Conservation (phyloP, 2,329 filamentous ascomycete species). For the Fusarium foetens region DNA sequence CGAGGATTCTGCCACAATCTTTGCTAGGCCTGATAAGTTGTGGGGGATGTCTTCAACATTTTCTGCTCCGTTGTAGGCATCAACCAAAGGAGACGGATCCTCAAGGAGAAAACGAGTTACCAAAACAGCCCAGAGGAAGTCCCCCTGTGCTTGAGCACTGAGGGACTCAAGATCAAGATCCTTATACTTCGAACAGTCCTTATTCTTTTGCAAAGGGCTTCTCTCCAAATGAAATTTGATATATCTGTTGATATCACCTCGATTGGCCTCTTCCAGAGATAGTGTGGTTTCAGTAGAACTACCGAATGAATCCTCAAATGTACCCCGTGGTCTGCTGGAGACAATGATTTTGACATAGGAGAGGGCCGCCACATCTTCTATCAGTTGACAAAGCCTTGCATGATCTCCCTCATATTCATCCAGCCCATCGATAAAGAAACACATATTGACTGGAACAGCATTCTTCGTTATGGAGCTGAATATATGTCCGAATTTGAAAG, state of each 20-base stretch:
- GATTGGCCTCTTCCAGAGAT: constrained; percentile 24
- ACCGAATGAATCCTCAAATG: constrained; percentile 13
- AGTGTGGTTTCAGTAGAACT: not conserved
- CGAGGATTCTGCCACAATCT: constrained; percentile 1
- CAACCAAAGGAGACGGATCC: not conserved
- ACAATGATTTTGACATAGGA: constrained; percentile 27
- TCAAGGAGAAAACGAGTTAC: constrained; percentile 11
- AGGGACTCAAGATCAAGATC: constrained; percentile 3
- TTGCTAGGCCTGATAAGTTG: constrained; percentile 20
- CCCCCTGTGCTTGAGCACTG: constrained; percentile 12
- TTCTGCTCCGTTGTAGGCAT: not conserved
- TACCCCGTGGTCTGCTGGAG: constrained; percentile 23
- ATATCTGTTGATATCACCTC: constrained; percentile 21
- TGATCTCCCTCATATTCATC: constrained; percentile 32
- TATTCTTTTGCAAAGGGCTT: not conserved
- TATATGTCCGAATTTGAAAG: not conserved
- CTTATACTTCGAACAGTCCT: not conserved
- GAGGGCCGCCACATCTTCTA: constrained; percentile 1
- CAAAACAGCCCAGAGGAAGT: constrained; percentile 40
- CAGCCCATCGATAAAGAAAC: constrained; percentile 35
- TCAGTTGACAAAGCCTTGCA: not conserved
- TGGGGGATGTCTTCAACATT: not conserved
- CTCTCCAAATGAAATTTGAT: not conserved
- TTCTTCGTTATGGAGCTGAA: not conserved
- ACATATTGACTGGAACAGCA: not conserved